Conservation (phyloP, 2,329 filamentous ascomycete genomes). For the Didymella exigua region DNA sequence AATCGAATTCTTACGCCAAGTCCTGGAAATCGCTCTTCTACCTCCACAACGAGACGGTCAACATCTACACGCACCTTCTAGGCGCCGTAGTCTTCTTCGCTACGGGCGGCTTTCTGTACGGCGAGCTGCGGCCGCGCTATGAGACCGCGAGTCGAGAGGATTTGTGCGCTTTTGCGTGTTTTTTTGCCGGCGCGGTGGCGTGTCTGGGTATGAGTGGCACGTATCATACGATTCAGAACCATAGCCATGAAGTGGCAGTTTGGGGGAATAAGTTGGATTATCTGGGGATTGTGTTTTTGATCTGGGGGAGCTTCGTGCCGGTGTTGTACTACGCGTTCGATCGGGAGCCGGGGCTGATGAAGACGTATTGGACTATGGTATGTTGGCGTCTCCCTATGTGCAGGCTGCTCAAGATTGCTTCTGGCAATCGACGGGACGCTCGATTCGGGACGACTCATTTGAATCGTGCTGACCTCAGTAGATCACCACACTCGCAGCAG, state of each 20-base stretch:
- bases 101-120: constrained; percentile 29
- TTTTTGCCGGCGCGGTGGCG: constrained; percentile 48
- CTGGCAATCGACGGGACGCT: too few relatives aligned
- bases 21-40: constrained; percentile 66
- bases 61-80: constrained; percentile 73
- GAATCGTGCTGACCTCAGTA: constrained; percentile 48
- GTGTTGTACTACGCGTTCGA: constrained; percentile 68
- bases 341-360: constrained; percentile 68
- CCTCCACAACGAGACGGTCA: constrained; percentile 72
- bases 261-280: constrained; percentile 96
- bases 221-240: constrained; percentile 85
- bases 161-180: constrained; percentile 46
- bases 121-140: constrained; percentile 37
- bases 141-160: constrained; percentile 44
- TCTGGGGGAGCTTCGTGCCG: constrained; percentile 89
- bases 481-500: constrained; percentile 79
- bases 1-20: constrained; percentile 64
- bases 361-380: constrained; percentile 66
- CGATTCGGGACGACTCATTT: too few relatives aligned
- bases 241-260: constrained; percentile 75
- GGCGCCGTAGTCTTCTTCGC: constrained; percentile 37
- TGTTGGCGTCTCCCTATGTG: too few relatives aligned
- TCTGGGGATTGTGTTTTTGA: constrained; percentile 87
- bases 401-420: not conserved
- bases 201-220: constrained; percentile 63